A percentile compares a stretch with the other conserved stretches of the same genome.
Conservation (phyloP, 2,329 filamentous ascomycete species). For the Fusarium agapanthi region DNA sequence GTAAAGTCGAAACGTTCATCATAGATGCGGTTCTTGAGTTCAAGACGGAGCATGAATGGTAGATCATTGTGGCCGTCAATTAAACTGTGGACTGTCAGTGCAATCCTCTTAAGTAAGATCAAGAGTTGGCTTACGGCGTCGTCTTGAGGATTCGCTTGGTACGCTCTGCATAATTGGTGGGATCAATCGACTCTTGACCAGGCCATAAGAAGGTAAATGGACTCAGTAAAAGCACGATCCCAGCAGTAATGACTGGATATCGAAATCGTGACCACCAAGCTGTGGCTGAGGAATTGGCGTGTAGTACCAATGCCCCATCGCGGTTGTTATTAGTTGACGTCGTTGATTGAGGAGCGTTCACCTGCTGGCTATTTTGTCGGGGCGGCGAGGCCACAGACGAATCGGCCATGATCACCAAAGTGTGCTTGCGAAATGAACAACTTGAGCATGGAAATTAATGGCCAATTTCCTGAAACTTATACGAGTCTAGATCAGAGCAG, state of each 20-base stretch:
- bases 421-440: neutral
- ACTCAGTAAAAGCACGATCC: constrained; percentile 8
- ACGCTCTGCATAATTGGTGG: constrained; percentile 23
- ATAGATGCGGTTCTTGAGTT: constrained; percentile 42
- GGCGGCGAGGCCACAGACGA: neutral
- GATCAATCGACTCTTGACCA: constrained; percentile 8
- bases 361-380: neutral
- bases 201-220: constrained; percentile 14
- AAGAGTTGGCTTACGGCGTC: constrained; percentile 7
- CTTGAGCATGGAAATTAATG: neutral
- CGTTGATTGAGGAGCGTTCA: neutral
- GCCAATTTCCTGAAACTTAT: neutral
- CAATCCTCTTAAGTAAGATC: neutral
- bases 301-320: constrained; percentile 1
- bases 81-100: constrained; percentile 19
- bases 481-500: neutral
- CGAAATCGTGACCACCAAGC: constrained; percentile 5
- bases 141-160: constrained; percentile 20
- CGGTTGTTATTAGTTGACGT: neutral
- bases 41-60: constrained; percentile 43
- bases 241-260: constrained; percentile 10
- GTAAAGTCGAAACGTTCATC: constrained; percentile 20
- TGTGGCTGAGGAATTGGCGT: neutral
- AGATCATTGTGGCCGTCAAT: constrained; percentile 47
- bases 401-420: neutral